Evolutionary conservation across 2,329 filamentous ascomycete species (phyloP), one percentile per base, ranked within the genome.

Genomic region (Colletotrichum karsti): DNA sequence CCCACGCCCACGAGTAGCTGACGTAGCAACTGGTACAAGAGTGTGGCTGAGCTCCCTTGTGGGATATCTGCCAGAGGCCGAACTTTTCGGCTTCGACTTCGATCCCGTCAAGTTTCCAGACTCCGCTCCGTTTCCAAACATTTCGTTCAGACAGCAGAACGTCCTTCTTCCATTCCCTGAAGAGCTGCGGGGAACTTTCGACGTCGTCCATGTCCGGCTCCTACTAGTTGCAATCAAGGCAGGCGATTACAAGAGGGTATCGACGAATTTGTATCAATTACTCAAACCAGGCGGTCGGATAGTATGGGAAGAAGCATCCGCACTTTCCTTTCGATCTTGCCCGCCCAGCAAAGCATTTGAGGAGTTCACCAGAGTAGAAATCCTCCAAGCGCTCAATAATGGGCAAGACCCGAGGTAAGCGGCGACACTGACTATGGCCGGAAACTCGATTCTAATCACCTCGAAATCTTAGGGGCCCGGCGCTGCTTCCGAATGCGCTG

Each of bases 401-500:
- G 42, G 42, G 0, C 42, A 46, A 24, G 42, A 46, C 20, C 42
- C 42, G 9, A 24, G 42, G 42, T 46, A n/a, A n/a, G 20, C 5
- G 42, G 13, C 20, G 12, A 18, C 10, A 7, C 20, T 2, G n/a
- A 15, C 1, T 0, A 2, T 35, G 30, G 12, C 6, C 20, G 3
- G 4, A 8, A 4, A 24, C 3, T 18, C 10, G 5, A 2, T 24
- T 1, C 41, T 44, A 12, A 44, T 7, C 5, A 44, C 0, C n/a
- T 3, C 1, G 4, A n/a, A n/a, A n/a, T 2, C 6, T 37, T 37
- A 44, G 41, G 2, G 41, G 41, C 7, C 42, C 42, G 18, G 42
- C 42, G 20, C 20, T 10, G 15, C 2, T 46, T 0, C 42, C 42
- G 1, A 13, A 5, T 0, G 15, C 24, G 0, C 24, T 46, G 2